Conservation (phyloP, 441 rosid species). For the Gossypium davidsonii region DNA sequence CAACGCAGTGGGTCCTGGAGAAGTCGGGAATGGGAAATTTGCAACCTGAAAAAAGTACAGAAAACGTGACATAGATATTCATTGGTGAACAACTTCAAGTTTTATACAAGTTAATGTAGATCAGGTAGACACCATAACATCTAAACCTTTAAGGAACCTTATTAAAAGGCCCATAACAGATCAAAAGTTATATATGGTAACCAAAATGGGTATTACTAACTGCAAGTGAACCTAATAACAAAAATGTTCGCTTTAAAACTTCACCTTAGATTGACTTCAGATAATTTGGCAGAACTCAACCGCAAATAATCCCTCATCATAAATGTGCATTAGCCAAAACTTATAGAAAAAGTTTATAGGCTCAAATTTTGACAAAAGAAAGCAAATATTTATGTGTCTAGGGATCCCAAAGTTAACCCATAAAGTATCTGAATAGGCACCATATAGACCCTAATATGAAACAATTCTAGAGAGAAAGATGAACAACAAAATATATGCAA, state of each 20-base stretch:
- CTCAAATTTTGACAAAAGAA: constrained; percentile 1
- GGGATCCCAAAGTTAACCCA: neutral
- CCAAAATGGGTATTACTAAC: neutral
- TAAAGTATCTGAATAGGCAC: neutral
- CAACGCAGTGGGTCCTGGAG: constrained; percentile 55
- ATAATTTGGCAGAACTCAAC: neutral
- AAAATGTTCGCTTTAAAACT: neutral
- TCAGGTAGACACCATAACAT: neutral
- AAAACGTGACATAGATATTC: neutral
- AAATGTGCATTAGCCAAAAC: neutral
- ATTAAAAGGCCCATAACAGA: neutral
- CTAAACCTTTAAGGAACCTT: constrained; percentile 5
- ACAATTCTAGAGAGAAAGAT: neutral
- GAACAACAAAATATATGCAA: constrained; percentile 1
- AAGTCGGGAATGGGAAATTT: constrained; percentile 88
- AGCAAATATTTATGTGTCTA: neutral
- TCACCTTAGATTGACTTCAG: neutral
- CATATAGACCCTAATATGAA: neutral
- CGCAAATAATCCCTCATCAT: neutral
- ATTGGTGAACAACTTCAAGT: neutral
- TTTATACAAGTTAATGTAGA: neutral
- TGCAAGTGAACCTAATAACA: neutral
- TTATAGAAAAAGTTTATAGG: neutral
- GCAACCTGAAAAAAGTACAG: constrained; percentile 39
- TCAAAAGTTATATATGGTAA: neutral